Percentiles rank a stretch among this genome's conserved stretches.
These are phyloP conservation scores for Pythium monospermum DNA, from an alignment of 352 stramenopile genomes.

Conservation along the genomic window DNA sequence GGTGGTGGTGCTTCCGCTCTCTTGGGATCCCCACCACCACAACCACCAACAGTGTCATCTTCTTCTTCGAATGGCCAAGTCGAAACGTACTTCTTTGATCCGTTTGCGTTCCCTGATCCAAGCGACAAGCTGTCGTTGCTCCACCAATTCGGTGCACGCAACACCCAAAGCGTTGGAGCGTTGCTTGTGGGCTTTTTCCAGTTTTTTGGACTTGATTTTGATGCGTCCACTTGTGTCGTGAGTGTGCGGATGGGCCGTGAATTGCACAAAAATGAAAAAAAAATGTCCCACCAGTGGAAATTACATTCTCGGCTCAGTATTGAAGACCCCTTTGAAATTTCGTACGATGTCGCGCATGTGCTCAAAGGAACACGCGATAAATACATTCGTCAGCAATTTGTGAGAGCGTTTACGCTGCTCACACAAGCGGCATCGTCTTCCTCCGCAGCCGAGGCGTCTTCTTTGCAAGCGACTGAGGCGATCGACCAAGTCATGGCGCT, in stretches of 20 bases:
- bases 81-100: conserved; percentile 86
- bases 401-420: conserved; percentile 60
- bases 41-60: neutral
- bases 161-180: conserved; percentile 52
- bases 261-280: conserved; percentile 77
- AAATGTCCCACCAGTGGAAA: conserved; percentile 56
- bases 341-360: conserved; percentile 97
- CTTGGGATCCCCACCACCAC: neutral
- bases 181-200: conserved; percentile 71
- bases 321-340: conserved; percentile 98
- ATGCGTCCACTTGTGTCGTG: conserved; percentile 64
- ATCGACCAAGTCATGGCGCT: conserved; percentile 13
- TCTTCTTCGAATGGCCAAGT: conserved; percentile 18
- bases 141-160: conserved; percentile 35
- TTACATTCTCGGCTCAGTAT: conserved; percentile 86
- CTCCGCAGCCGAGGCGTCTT: neutral
- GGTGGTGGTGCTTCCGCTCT: neutral
- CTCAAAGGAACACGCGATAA: conserved; percentile 87
- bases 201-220: conserved; percentile 71
- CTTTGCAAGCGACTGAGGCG: neutral
- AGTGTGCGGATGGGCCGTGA: conserved; percentile 58
- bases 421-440: conserved; percentile 28
- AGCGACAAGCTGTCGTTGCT: conserved; percentile 38
- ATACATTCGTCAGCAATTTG: conserved; percentile 82
- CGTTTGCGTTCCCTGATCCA: conserved; percentile 50